These are phyloP conservation scores for Globisporangium parvum DNA, from an alignment of 352 stramenopile genomes.

Conservation along the genomic window DNA sequence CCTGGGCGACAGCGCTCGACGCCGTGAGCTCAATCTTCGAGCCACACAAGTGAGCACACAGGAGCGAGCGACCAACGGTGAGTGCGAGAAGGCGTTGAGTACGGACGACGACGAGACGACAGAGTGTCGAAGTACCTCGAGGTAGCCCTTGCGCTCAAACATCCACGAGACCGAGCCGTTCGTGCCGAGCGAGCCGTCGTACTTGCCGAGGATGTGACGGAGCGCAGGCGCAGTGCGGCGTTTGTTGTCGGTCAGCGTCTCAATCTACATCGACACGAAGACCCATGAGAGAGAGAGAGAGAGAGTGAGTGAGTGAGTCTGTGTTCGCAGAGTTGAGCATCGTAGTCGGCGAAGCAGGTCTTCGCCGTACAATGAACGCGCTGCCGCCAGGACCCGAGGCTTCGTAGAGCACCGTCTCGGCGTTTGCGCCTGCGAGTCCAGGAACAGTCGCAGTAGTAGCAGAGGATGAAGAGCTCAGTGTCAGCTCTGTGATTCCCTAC, in stretches of 20 bases:
- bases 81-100: too few species aligned
- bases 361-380: constrained; percentile 47
- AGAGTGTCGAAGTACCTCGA: constrained; percentile 36
- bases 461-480: too few species aligned
- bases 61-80: too few species aligned
- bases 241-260: constrained; percentile 83
- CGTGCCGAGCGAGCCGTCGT: constrained; percentile 57
- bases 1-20: constrained; percentile 18
- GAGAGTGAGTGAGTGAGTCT: neutral
- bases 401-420: constrained; percentile 77
- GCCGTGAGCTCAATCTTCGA: constrained; percentile 32
- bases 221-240: constrained; percentile 73
- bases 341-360: too few species aligned
- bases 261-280: constrained; percentile 35
- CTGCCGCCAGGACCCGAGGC: constrained; percentile 62
- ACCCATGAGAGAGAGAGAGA: neutral
- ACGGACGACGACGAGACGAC: neutral
- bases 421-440: constrained; percentile 32
- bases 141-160: constrained; percentile 81
- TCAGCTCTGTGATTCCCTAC: too few species aligned
- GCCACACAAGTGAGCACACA: constrained; percentile 6
- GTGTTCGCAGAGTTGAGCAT: too few species aligned
- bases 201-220: constrained; percentile 69
- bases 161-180: constrained; percentile 80
- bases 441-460: neutral